Percentiles rank a stretch among this genome's conserved stretches.
Conservation (phyloP, 1,284 basidiomycete species). For the Tilletia caries region DNA sequence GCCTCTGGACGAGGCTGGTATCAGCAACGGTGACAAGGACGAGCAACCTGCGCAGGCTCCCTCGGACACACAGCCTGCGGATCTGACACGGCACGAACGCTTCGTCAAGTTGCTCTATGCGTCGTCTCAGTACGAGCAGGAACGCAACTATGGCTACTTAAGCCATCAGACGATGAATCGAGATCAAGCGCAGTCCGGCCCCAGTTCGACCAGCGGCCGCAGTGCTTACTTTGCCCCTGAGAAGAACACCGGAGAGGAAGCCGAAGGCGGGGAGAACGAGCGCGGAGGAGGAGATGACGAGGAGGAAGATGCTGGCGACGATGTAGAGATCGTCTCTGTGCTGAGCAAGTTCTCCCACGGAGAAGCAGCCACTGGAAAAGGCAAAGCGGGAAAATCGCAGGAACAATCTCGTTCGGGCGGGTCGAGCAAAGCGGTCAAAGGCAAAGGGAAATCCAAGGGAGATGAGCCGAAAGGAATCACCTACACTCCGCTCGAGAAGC, state of each 20-base stretch:
- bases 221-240: background rate
- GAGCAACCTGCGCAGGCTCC: background rate
- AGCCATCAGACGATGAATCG: conserved; percentile 8
- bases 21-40: background rate
- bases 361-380: background rate
- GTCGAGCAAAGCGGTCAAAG: background rate
- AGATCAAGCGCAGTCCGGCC: background rate
- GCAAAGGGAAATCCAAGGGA: conserved; percentile 3
- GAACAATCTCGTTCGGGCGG: background rate
- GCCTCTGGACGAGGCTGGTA: background rate
- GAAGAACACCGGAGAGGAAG: background rate
- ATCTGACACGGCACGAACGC: background rate
- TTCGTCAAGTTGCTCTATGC: conserved; percentile 12
- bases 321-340: background rate
- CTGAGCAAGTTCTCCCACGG: conserved; percentile 5
- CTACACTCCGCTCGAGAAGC: conserved; percentile 44
- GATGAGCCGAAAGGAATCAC: background rate
- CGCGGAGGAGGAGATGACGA: background rate
- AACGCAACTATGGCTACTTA: background rate
- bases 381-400: background rate
- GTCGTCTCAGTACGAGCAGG: background rate
- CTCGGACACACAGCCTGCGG: background rate
- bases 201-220: background rate
- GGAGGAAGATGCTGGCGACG: background rate
- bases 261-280: background rate